A percentile compares a stretch with the other conserved stretches of the same genome.
phyloP scores from a whole-genome alignment of 495 filamentous ascomycete species.

The Poronia punctata region DNA sequence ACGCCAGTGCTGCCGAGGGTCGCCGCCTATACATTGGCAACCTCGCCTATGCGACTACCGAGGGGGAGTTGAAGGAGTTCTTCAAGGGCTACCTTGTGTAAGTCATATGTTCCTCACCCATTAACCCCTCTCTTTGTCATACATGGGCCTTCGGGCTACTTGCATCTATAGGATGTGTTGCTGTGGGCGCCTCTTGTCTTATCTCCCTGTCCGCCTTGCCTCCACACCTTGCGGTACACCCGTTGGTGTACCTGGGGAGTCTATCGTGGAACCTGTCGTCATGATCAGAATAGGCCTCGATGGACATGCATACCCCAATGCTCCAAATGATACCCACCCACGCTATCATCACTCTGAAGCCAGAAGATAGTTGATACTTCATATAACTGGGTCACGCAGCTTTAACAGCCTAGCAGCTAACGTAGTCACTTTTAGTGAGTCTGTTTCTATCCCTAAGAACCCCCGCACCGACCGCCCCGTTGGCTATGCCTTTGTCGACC shows the following conservation, averaged over 20 bases:
- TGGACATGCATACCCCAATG: too few species aligned
- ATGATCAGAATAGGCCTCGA: too few species aligned
- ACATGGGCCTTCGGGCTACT: background rate
- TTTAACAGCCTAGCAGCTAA: background rate
- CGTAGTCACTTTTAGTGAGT: slow-evolving; percentile 65
- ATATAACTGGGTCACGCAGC: background rate
- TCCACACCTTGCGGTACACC: too few species aligned
- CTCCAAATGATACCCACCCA: too few species aligned
- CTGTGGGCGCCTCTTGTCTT: too few species aligned
- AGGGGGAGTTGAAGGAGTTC: slow-evolving; percentile 99
- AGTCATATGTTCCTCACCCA: slow-evolving; percentile 37
- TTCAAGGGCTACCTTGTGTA: slow-evolving; percentile 98
- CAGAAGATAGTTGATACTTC: too few species aligned
- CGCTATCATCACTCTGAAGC: too few species aligned
- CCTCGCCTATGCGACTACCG: slow-evolving; percentile 98
- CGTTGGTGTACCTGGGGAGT: too few species aligned
- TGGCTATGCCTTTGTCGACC: slow-evolving; percentile 97
- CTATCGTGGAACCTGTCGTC: too few species aligned
- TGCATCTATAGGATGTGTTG: too few species aligned
- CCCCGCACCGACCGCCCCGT: slow-evolving; percentile 96
- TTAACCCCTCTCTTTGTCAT: background rate
- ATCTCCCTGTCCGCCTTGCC: too few species aligned
- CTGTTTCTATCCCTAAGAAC: slow-evolving; percentile 96
- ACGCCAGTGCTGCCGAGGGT: slow-evolving; percentile 95
- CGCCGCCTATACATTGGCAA: slow-evolving; percentile 99